Base-by-base conservation (phyloP, 805 yeast genomes). In the Saccharomycopsis sp. region DNA sequence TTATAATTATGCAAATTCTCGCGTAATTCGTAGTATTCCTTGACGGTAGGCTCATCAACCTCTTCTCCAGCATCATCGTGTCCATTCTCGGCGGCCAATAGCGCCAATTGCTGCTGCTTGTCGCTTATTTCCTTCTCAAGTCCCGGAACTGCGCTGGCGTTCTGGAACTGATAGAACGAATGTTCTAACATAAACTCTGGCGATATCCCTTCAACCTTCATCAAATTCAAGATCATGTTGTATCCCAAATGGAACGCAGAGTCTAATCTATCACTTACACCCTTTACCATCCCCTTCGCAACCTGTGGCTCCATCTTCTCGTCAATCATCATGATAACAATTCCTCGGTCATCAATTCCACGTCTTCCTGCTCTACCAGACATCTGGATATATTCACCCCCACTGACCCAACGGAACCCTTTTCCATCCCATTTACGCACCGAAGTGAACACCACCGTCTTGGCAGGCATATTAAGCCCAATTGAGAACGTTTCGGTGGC, bases 331-430 rank as follows among this genome's bases (percentile, higher is more conserved):
- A 94, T 89, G 65, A 94, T 94, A 54, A 94, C 99, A 72, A 94
- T 91, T 75, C 99, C 99, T 72, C 99, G 87, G 71, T 94, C 99
- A 79, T 94, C 99, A 66, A 94, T 81, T 69, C 99, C 99, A 80
- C 99, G 89, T 79, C 99, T 92, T 66, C 99, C 99, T 22, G 99
- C 99, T 73, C 99, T 85, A 64, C 99, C 99, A 52, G 97, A 89
- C 99, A 94, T 94, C 75, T 94, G 99, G 69, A 94, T 94, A 73
- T 94, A 94, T 75, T 94, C 99, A 77, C 99, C 99, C 60, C 99
- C 99, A 58, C 97, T 89, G 35, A 94, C 97, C 99, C 99, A 94
- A 74, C 99, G 85, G 78, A 93, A 91, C 19, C 93, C 96, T 63
- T 83, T 84, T 66, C 99, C 99, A 75, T 94, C 99, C 96, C 97